These are phyloP conservation scores for Cyathus olla DNA, from an alignment of 1,284 basidiomycete genomes.

Conservation along the genomic window DNA sequence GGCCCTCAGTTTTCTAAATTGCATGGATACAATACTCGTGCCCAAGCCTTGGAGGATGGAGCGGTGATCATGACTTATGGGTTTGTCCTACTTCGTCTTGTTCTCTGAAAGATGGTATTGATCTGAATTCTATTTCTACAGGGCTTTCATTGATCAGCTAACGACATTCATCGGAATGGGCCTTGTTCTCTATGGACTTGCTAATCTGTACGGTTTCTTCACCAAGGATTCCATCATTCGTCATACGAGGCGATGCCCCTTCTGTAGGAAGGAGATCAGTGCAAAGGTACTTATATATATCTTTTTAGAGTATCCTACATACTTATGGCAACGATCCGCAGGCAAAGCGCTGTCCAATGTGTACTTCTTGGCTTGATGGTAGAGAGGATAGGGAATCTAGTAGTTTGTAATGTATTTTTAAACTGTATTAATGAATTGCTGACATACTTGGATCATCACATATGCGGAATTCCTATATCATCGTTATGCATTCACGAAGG, in stretches of 20 bases:
- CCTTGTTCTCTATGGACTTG: constrained; percentile 40
- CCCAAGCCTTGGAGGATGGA: constrained; percentile 49
- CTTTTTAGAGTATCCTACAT: neutral
- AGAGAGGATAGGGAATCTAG: constrained; percentile 37
- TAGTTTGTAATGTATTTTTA: constrained; percentile 7
- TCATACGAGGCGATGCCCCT: constrained; percentile 42
- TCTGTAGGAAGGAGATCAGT: constrained; percentile 48
- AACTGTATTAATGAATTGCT: too few relatives aligned
- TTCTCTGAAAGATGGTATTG: neutral
- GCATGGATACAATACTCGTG: constrained; percentile 44
- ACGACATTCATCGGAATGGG: constrained; percentile 46
- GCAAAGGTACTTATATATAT: constrained; percentile 31
- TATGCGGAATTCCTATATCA: too few relatives aligned
- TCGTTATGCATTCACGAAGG: too few relatives aligned
- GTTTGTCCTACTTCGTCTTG: constrained; percentile 9
- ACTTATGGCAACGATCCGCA: neutral
- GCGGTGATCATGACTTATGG: constrained; percentile 49
- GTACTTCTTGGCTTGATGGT: constrained; percentile 34
- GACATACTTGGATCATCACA: too few relatives aligned
- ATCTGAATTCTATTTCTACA: constrained; percentile 8
- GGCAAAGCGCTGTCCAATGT: constrained; percentile 31
- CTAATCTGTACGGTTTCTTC: constrained; percentile 38
- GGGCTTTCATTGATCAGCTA: constrained; percentile 40
- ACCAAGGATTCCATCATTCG: constrained; percentile 48
- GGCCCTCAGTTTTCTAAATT: constrained; percentile 27